Base-by-base conservation (phyloP, 306 rosid species). In the Trifolium dubium region DNA sequence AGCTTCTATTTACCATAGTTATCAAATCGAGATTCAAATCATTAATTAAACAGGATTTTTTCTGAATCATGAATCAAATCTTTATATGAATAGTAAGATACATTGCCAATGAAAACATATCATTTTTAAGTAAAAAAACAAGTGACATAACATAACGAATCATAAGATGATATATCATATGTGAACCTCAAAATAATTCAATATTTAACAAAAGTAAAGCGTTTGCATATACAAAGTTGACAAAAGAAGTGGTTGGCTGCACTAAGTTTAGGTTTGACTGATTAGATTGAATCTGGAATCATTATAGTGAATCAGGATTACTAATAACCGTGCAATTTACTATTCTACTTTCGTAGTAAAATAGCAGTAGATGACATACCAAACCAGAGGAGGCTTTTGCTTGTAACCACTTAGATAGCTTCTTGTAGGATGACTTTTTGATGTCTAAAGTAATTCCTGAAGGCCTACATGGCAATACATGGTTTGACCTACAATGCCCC, bases 351-450 rank as follows among this genome's bases (percentile, higher is more conserved):
- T 65, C 41, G 14, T 9, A 60, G 53, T 39, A 67, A 64, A 37
- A 49, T 50, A 30, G 76, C 32, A 72, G 80, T 23, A 74, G 49
- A 59, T 64, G 60, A 79, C 89, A 19, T 65, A 94, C 97, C 97
- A 91, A 78, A 72, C 94, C 89, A n/a, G 85, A n/a, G 47, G 95
- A 79, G 43, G 95, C 82, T 76, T 89, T 88, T 69, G 92, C 87
- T 80, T 84, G 96, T 77, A 91, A 84, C 97, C 97, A 94, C 89
- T 94, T 94, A 0, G 97, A 88, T 60, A 91, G 59, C 83, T 94
- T 94, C 86, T 91, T 94, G 86, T 89, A 55, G 23, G 98, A 94
- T 41, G 98, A 94, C 71, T 89, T 91, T 82, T 91, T 89, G 87
- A 94, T 88, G 88, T 91, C 96, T 54, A 94, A 80, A 47, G 92